Base-by-base conservation (phyloP, 148 eudicot genomes). In the Rhododendron ferrugineum region DNA sequence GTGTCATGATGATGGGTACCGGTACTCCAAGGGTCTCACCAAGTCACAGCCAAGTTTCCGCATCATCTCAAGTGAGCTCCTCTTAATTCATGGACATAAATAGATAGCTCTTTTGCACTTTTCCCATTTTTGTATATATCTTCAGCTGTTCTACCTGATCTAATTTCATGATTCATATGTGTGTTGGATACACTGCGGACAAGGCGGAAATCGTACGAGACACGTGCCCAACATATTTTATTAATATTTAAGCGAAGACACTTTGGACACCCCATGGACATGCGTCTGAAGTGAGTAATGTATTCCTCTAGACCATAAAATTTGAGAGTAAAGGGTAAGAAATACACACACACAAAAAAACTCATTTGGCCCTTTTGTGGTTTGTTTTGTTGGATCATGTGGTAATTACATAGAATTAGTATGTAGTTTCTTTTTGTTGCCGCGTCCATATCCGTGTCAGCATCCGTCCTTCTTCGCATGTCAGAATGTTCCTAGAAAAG, bases 11-110 rank as follows among this genome's bases (percentile, higher is more conserved):
- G 77, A 7, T 72, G 20, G 50, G 81, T n/a, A 16, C 37, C 37
- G 72, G 40, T 30, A 80, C 46, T 16, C 84, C 84, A 81, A 49
- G 84, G 60, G 58, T 13, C 80, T 85, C 80, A 74, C 60, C 82
- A 60, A 79, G 36, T 11, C 82, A 76, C 14, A 85, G 76, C 76
- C 86, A 40, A 78, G 73, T 44, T 11, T 85, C 86, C 18, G 34
- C 76, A 47, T 2, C 30, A 32, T 34, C 79, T 20, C 85, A 72
- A 72, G 85, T 70, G 46, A 83, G 84, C 56, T 79, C 82, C 56
- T 79, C 82, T 23, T 50, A 79, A 79, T 83, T 11, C 26, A 60
- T 23, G 34, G 22, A 56, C 49, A 13, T 3, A 32, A 26, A 60
- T 36, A 22, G 46, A 14, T 11, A 16, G 44, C 70, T 50, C 0